Base-by-base conservation (phyloP, 352 stramenopile species). In the Saprolegnia parasitica region DNA sequence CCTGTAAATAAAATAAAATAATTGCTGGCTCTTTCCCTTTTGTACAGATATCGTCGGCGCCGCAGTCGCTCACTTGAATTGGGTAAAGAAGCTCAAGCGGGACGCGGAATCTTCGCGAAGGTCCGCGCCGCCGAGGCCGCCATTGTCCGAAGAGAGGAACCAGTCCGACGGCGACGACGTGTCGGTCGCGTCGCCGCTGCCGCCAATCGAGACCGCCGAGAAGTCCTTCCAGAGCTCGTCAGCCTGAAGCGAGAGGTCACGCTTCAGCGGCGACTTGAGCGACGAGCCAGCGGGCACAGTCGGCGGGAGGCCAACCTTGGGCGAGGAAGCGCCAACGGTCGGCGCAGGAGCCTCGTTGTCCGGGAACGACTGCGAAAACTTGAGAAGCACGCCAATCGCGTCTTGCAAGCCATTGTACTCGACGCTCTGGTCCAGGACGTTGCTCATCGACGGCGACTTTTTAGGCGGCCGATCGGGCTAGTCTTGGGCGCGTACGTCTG, bases 1-100 rank as follows among this genome's bases (percentile, higher is more conserved):
- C 63, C 63, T 55, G 63, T 70, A 70, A 70, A 70, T 70, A 70
- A 70, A 70, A 70, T 70, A 70, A 70, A 70, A 70, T 70, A 70
- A 70, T 70, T 29, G 62, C 62, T 55, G 47, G 52, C 42, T 58
- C 63, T 60, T 70, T 40, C 63, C 63, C 52, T 60, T 70, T 62
- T 70, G 63, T 70, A 70, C 63, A 70, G 35, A 60, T 60, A 60
- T 60, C 24, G 24, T 16, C 61, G 16, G 24, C 26, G 54, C 11
- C 24, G 40, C 3, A 21, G 21, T 56, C 18, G 37, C 35, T 70
- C 29, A 70, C 47, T 70, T 70, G 54, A 70, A 70, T 52, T 70
- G 54, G 47, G 63, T 70, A 26, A 70, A 70, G 55, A 70, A 70
- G 54, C 63, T 70, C 63, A 70, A 62, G 37, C 63, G 63, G 6